Evolutionary conservation across 257 asterid genomes (phyloP), one percentile per base, ranked within the genome.

Genomic region (Striga asiatica): DNA sequence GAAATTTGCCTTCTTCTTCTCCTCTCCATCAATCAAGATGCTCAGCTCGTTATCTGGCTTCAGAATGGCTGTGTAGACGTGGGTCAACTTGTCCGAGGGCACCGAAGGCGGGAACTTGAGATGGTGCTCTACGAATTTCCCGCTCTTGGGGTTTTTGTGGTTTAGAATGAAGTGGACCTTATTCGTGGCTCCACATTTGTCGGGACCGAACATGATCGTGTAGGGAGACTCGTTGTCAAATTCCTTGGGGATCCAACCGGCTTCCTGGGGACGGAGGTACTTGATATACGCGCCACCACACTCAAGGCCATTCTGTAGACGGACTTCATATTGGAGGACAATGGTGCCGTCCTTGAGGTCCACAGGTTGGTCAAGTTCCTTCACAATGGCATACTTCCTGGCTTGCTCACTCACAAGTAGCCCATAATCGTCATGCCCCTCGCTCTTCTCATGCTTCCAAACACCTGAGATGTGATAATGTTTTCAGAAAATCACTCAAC

Each of bases 241-340:
- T 45, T 69, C 95, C 74, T 84, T 88, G 0, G 99, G 68, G 18
- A 49, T 63, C 99, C 97, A 92, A 2, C 88, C 93, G 20, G 86
- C 91, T 18, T 71, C 93, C 65, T 91, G 98, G 2, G 98, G 97
- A 9, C 95, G 95, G 48, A 91, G 95, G 69, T 82, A 87, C 71
- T 91, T 91, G 54, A 91, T 45, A 59, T 91, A 91, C 58, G 98
- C 98, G 62, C 97, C 98, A 52, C 98, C 98, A 64, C 98, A 87
- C 60, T 91, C 98, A 16, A 87, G 97, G 11, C 98, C 97, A 2
- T 79, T 74, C 66, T 91, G 98, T 60, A 91, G 84, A 60, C 98
- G 97, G 34, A 76, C 92, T 69, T 91, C 98, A 17, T 66, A 91
- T 34, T 91, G 98, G 48, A 91, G 97, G 28, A 87, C 94, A 52